Evolutionary conservation across 345 rosid genomes (phyloP), one percentile per base, ranked within the genome.

Genomic region (Streptanthus diversifolius): DNA sequence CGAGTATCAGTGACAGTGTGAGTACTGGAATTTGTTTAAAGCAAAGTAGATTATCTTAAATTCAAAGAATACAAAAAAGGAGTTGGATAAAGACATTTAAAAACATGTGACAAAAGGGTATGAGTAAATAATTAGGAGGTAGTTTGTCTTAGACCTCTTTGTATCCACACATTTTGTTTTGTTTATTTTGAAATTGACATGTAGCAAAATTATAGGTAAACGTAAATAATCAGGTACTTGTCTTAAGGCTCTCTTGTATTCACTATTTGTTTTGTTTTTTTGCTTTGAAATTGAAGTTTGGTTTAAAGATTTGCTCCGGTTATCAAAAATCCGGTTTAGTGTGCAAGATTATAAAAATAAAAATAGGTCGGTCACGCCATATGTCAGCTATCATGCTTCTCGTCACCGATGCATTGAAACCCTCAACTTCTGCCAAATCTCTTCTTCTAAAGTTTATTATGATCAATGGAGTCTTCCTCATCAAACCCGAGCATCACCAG

Each of bases 321-420:
- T 27, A 27, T 27, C 24, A 22, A 22, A 22, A 1, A 22, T 22
- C 2, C 24, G 24, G 24, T 22, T n/a, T n/a, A n/a, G n/a, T n/a
- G n/a, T n/a, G 29, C 29, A 25, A 25, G 29, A 25, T 3, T 25
- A 25, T n/a, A 36, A 1, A 7, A 3, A 30, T 0, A 24, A 8
- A 15, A 8, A n/a, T 18, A 4, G 32, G 21, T 14, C 21, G 57
- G 68, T 76, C 61, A 77, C 54, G 66, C 66, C 62, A 41, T 64
- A 56, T 40, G 71, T 63, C 39, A 68, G 59, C 60, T 35, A 45
- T 63, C 76, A 70, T 19, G 76, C 71, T 55, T 70, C 48, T 64
- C 61, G 55, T 39, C 75, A 37, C 67, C 68, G 43, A 47, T 7
- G 27, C 72, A 12, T 27, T 19, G 55, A 70, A 55, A 62, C 13